Base-by-base conservation (phyloP, 2,329 filamentous ascomycete species). In the Ophiostoma sp. region DNA sequence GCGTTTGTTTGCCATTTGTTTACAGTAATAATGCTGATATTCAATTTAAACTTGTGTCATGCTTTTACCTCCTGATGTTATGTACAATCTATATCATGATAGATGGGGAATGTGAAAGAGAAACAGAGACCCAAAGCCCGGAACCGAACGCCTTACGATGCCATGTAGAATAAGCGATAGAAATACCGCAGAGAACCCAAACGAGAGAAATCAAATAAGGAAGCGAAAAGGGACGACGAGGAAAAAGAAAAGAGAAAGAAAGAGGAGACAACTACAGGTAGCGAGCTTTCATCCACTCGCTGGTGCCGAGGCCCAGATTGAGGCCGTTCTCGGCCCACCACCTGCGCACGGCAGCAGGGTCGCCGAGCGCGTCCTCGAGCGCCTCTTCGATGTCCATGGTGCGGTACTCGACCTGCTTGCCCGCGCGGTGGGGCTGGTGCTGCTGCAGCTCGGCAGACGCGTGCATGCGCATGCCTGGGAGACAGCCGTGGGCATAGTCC, bases 381-480 rank as follows among this genome's bases (percentile, higher is more conserved):
- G 94, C 94, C 80, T 97, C 94, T 78, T 97, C 94, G 72, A 98
- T 95, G 78, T 96, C 93, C 78, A 93, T 97, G 0, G 93, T 96
- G 78, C 94, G 94, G 79, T 97, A 97, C 79, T 96, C 93, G 35
- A 97, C 93, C 68, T 87, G 85, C 74, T 94, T 84, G 0, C 65
- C 65, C 15, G 65, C 36, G 8, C 65, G 65, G 13, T 67, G 65
- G 4, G 65, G 65, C 65, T 44, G 65, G 36, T 65, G 62, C 33
- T 39, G 62, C 62, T 65, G 62, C 20, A 39, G n/a, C 89, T 87
- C 73, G 81, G 81, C 41, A 83, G 80, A 20, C 84, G 44, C 44
- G 31, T 60, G 44, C 44, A 54, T 85, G 57, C 83, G 79, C 85
- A 83, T 86, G 57, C 82, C 84, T 0, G 81, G 81, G 41, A 86